Conservation (phyloP, 2,329 filamentous ascomycete species). For the Aspergillus tubingensis region DNA sequence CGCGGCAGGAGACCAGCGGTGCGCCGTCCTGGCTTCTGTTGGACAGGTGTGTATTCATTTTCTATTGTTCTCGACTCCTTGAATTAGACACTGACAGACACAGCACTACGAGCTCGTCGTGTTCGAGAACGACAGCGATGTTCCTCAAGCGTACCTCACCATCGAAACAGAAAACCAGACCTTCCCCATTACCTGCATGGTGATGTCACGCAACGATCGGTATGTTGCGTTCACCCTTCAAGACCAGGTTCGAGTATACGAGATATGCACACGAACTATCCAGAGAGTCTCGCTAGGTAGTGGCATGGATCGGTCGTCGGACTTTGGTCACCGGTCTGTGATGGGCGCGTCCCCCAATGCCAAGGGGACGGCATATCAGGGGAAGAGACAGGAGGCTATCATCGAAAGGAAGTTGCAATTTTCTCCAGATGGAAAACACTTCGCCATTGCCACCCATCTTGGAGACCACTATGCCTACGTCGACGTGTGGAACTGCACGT, state of each 20-base stretch:
- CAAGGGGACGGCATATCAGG: constrained; percentile 4
- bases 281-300: constrained; percentile 17
- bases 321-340: constrained; percentile 7
- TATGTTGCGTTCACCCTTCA: constrained; percentile 26
- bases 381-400: constrained; percentile 24
- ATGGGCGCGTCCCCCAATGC: not conserved
- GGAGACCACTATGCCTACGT: constrained; percentile 30
- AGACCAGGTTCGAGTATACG: constrained; percentile 24
- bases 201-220: constrained; percentile 26
- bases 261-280: constrained; percentile 18
- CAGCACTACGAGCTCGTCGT: constrained; percentile 30
- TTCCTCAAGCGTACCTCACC: constrained; percentile 23
- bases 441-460: constrained; percentile 38
- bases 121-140: constrained; percentile 28
- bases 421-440: constrained; percentile 33
- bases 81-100: constrained; percentile 11
- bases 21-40: constrained; percentile 32
- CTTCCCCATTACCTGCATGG: constrained; percentile 20
- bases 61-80: not conserved
- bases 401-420: constrained; percentile 37
- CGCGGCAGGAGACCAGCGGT: constrained; percentile 36
- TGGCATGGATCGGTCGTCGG: constrained; percentile 11
- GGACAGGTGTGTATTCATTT: constrained; percentile 21
- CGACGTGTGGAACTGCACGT: constrained; percentile 25
- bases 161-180: constrained; percentile 31